A percentile compares a stretch with the other conserved stretches of the same genome.
These are phyloP conservation scores for Quillaja saponaria DNA, from an alignment of 306 rosid genomes.

Conservation along the genomic window DNA sequence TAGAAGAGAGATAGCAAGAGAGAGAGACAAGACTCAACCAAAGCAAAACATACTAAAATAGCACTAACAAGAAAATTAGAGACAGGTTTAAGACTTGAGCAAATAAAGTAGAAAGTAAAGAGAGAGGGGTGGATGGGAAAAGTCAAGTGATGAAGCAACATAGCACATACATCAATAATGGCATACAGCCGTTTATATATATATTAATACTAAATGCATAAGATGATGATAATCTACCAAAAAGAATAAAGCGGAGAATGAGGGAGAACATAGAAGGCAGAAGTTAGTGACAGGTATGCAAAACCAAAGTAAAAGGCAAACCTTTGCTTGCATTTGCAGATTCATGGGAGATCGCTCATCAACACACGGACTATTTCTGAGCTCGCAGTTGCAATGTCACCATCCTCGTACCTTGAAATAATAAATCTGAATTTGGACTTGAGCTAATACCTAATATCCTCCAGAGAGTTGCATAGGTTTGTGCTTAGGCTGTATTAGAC, in stretches of 20 bases:
- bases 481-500: conserved; percentile 33
- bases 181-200: conserved; percentile 22
- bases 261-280: conserved; percentile 20
- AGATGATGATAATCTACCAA: conserved; percentile 1
- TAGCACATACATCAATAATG: conserved; percentile 6
- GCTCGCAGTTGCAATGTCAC: conserved; percentile 56
- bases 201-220: conserved; percentile 21
- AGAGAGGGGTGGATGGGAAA: conserved; percentile 24
- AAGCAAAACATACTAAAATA: conserved; percentile 24
- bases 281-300: conserved; percentile 37
- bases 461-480: background rate
- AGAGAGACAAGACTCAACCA: conserved; percentile 34
- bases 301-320: conserved; percentile 49
- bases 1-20: too few relatives aligned
- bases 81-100: conserved; percentile 43
- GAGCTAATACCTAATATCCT: conserved; percentile 18
- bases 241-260: background rate
- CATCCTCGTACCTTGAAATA: conserved; percentile 41
- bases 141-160: conserved; percentile 37
- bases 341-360: conserved; percentile 39
- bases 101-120: conserved; percentile 34
- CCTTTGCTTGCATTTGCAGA: conserved; percentile 79
- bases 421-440: conserved; percentile 10
- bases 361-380: conserved; percentile 53
- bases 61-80: conserved; percentile 28